Evolutionary conservation across 1,284 basidiomycete genomes (phyloP), one percentile per base, ranked within the genome.

Genomic region (Cutaneotrichosporon cyanovorans): DNA sequence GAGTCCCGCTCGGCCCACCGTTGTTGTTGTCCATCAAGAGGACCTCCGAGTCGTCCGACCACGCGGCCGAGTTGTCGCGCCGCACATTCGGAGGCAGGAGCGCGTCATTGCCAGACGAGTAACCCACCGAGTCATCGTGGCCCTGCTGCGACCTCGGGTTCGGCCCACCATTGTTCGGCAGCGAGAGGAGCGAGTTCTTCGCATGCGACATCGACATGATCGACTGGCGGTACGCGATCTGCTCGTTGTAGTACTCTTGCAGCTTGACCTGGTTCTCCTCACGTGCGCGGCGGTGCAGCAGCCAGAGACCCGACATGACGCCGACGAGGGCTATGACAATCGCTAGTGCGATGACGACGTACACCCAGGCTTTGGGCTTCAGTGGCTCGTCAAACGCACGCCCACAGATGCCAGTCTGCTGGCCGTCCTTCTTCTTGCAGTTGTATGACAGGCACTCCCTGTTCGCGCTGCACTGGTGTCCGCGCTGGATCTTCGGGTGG

Each of bases 371-470:
- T 4, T 77, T 74, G 37, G 87, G 78, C 47, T 83, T 76, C 36
- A 77, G 76, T n/a, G 84, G 80, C 5, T 77, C 73, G 42, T 83
- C 77, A 9, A 81, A 77, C 20, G 78, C 72, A 37, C 65, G 59
- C 21, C 81, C 84, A 63, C 87, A 91, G n/a, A n/a, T n/a, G n/a
- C n/a, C n/a, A n/a, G n/a, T n/a, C n/a, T n/a, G n/a, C n/a, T n/a
- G n/a, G n/a, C n/a, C n/a, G n/a, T n/a, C n/a, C n/a, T n/a, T n/a
- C 20, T n/a, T 14, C 2, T 10, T 28, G 67, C 87, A 90, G 68
- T 89, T 88, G 75, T 79, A 85, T 1, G 84, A 82, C 35, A 72
- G 62, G 61, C 87, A 87, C 83, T 88, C 85, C 69, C 89, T 90
- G 72, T 89, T 85, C 14, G 82, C 86, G 1, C 73, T 72, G 62